Percentiles rank a stretch among this genome's conserved stretches.
Evolutionary conservation across 1,139 yeast genomes (phyloP).

Genomic region (Yamadazyma aaseri): DNA sequence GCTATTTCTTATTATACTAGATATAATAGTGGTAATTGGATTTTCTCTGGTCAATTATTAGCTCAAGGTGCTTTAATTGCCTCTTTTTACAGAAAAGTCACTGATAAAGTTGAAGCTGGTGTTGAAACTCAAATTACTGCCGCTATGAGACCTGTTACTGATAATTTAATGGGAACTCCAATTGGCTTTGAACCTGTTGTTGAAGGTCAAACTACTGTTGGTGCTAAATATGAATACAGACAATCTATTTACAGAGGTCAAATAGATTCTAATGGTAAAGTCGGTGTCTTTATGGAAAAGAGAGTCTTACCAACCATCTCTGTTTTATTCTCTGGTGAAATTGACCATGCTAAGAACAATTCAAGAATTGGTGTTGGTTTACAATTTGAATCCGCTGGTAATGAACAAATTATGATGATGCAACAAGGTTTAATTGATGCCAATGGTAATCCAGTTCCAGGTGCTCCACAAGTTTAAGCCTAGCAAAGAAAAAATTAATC

Average conservation of each 20-base stretch:
- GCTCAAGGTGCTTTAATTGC: conserved; percentile 90
- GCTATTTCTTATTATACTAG: conserved; percentile 91
- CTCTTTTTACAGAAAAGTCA: conserved; percentile 91
- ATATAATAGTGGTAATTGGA: conserved; percentile 85
- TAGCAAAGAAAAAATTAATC: too few relatives aligned
- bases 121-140: conserved; percentile 87
- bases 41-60: conserved; percentile 90
- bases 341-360: conserved; percentile 84
- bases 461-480: conserved; percentile 51
- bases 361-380: conserved; percentile 91
- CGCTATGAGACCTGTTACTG: conserved; percentile 73
- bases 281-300: conserved; percentile 87
- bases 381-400: conserved; percentile 93
- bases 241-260: conserved; percentile 96
- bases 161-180: conserved; percentile 79
- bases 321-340: conserved; percentile 82
- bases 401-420: conserved; percentile 74
- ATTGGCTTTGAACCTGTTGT: conserved; percentile 77
- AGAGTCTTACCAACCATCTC: conserved; percentile 91
- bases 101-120: conserved; percentile 95
- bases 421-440: conserved; percentile 81
- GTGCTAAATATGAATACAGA: conserved; percentile 98
- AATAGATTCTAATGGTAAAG: conserved; percentile 88
- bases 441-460: conserved; percentile 81
- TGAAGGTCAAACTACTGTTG: conserved; percentile 91